Conservation (phyloP, 345 rosid genomes). For the Cardamine occulta region DNA sequence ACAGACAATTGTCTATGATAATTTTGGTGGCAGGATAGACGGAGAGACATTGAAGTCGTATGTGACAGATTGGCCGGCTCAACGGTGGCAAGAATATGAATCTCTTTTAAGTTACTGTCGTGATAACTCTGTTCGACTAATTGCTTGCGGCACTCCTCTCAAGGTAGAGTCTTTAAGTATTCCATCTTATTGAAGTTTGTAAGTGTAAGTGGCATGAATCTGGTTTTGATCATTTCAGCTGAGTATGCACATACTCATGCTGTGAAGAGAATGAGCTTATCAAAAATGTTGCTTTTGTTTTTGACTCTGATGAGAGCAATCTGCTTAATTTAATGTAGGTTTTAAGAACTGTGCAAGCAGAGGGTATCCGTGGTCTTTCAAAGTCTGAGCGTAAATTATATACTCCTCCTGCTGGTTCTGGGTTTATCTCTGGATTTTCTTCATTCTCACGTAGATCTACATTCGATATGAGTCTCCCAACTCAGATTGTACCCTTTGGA, state of each 20-base stretch:
- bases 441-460: constrained; percentile 69
- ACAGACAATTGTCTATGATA: neutral
- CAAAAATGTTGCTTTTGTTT: neutral
- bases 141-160: constrained; percentile 91
- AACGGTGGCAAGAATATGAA: constrained; percentile 84
- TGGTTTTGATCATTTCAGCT: constrained; percentile 18
- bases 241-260: constrained; percentile 25
- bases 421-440: constrained; percentile 84
- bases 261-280: neutral
- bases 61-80: constrained; percentile 68
- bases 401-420: constrained; percentile 94
- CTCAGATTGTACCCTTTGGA: constrained; percentile 72
- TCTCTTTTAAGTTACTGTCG: constrained; percentile 84
- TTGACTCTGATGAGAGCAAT: neutral
- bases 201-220: constrained; percentile 5
- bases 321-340: constrained; percentile 52
- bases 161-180: constrained; percentile 50
- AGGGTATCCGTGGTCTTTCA: constrained; percentile 86
- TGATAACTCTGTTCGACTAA: constrained; percentile 67
- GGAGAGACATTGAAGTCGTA: constrained; percentile 72
- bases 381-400: constrained; percentile 75
- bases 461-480: constrained; percentile 54
- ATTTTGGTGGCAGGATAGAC: constrained; percentile 67
- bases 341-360: constrained; percentile 87
- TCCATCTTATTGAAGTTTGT: neutral